phyloP scores from a whole-genome alignment of 148 eudicot genomes.

The Nepenthes gracilis region DNA sequence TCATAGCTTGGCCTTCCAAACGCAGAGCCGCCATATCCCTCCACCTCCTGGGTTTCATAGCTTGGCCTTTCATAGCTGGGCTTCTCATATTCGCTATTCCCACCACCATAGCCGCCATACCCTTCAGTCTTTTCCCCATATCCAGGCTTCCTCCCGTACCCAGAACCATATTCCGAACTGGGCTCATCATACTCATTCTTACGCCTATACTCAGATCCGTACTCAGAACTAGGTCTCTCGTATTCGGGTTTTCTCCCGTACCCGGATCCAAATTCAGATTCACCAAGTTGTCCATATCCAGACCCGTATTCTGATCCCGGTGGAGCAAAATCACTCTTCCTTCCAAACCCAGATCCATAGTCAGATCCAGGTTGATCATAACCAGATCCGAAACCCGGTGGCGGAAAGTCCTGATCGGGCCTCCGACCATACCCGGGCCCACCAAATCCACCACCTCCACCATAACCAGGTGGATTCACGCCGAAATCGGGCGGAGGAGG shows the following conservation, averaged over 20 bases:
- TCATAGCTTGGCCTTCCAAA: slow-evolving; percentile 35
- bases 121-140: slow-evolving; percentile 19
- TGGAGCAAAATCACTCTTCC: slow-evolving; percentile 15
- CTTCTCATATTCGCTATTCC: slow-evolving; percentile 6
- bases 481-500: slow-evolving; percentile 7
- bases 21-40: slow-evolving; percentile 14
- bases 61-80: slow-evolving; percentile 42
- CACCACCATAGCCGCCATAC: slow-evolving; percentile 3
- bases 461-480: slow-evolving; percentile 17
- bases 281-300: slow-evolving; percentile 21
- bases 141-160: slow-evolving; percentile 17
- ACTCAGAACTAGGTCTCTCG: neutral
- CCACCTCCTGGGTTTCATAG: slow-evolving; percentile 13
- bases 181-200: slow-evolving; percentile 1
- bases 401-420: neutral
- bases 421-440: slow-evolving; percentile 20
- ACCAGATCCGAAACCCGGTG: no score
- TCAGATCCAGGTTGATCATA: slow-evolving; percentile 7
- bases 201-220: slow-evolving; percentile 10
- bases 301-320: slow-evolving; percentile 21
- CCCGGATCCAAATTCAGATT: slow-evolving; percentile 23
- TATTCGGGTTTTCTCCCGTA: slow-evolving; percentile 15
- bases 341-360: slow-evolving; percentile 29
- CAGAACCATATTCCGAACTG: slow-evolving; percentile 2
- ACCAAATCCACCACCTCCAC: slow-evolving; percentile 16